phyloP scores from a whole-genome alignment of 1,284 basidiomycete genomes.

The Cryptococcus sp. region DNA sequence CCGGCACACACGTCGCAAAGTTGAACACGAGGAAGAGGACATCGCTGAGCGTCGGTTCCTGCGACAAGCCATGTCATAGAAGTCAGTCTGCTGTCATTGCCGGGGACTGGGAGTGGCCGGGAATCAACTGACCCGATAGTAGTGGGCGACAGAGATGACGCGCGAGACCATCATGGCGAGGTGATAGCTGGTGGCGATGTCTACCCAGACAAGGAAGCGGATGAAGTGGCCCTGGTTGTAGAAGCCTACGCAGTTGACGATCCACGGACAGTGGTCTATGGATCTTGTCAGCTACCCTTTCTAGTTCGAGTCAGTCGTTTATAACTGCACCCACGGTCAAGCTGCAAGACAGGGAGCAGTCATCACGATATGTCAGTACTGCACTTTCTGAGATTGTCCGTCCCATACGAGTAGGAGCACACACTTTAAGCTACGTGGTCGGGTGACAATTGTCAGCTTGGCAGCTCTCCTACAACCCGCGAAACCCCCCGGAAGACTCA shows the following conservation, averaged over 20 bases:
- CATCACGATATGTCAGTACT: background rate
- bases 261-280: slow-evolving; percentile 75
- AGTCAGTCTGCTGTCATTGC: background rate
- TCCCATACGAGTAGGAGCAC: background rate
- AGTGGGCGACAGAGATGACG: slow-evolving; percentile 54
- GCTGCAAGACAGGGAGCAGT: slow-evolving; percentile 15
- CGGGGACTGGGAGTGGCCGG: slow-evolving; percentile 3
- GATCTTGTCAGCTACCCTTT: slow-evolving; percentile 27
- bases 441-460: background rate
- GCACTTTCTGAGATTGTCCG: background rate
- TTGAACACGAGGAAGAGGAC: slow-evolving; percentile 84
- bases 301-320: background rate
- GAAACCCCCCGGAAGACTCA: slow-evolving; percentile 15
- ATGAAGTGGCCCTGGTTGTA: slow-evolving; percentile 87
- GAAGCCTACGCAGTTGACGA: slow-evolving; percentile 64
- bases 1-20: slow-evolving; percentile 78
- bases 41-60: slow-evolving; percentile 70
- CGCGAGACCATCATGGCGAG: slow-evolving; percentile 69
- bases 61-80: background rate
- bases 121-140: slow-evolving; percentile 26
- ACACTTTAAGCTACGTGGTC: slow-evolving; percentile 50
- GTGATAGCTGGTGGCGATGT: slow-evolving; percentile 70
- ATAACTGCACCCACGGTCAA: slow-evolving; percentile 28
- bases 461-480: no score
- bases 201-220: slow-evolving; percentile 87